These are phyloP conservation scores for Fremontodendron californicum DNA, from an alignment of 345 rosid genomes.

Conservation along the genomic window DNA sequence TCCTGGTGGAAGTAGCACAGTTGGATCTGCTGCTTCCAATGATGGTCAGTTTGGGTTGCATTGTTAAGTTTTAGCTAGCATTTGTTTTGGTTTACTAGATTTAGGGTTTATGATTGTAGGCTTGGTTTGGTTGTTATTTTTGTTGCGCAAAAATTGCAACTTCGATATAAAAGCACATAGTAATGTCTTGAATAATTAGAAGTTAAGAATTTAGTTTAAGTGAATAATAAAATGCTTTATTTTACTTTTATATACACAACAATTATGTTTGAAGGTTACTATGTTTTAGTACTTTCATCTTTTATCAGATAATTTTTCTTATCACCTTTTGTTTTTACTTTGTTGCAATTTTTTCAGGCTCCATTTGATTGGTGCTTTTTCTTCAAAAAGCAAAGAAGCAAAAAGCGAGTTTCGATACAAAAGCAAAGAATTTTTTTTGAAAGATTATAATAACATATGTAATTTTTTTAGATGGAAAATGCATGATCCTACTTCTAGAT, in stretches of 20 bases:
- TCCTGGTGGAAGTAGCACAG: slow-evolving; percentile 68
- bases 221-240: not conserved
- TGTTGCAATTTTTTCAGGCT: not conserved
- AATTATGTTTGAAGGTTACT: not conserved
- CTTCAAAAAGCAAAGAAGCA: not conserved
- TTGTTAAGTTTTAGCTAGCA: not conserved
- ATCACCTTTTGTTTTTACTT: not conserved
- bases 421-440: not conserved
- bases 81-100: not conserved
- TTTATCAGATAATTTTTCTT: not conserved
- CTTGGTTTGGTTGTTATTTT: not conserved
- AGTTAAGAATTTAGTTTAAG: not conserved
- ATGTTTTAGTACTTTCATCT: not conserved
- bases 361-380: not conserved
- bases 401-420: not conserved
- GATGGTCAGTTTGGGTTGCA: slow-evolving; percentile 46
- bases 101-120: not conserved
- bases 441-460: too few relatives aligned
- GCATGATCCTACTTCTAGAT: not conserved
- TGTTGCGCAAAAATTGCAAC: not conserved
- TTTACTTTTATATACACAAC: not conserved
- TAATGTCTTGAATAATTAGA: not conserved
- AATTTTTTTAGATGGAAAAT: too few relatives aligned
- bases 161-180: not conserved
- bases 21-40: slow-evolving; percentile 68